Evolutionary conservation across 306 rosid genomes (phyloP).

Genomic region (Pterocarpus santalinus): DNA sequence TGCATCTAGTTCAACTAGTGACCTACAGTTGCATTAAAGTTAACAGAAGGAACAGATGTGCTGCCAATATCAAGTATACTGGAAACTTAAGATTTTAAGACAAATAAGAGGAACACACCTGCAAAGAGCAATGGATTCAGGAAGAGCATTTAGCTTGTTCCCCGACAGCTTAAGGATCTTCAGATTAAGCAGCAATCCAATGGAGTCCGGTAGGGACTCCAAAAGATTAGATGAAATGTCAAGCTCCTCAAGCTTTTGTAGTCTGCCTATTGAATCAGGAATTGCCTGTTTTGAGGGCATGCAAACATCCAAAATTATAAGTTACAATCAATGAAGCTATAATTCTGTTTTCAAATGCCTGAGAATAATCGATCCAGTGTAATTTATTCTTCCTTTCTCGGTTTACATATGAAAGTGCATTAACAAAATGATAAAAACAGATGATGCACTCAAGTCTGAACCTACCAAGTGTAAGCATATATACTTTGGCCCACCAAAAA

Average conservation of each 20-base stretch:
- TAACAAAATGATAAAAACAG: too few relatives aligned
- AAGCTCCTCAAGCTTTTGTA: conserved; percentile 58
- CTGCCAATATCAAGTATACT: not conserved
- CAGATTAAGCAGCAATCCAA: conserved; percentile 58
- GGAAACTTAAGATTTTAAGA: not conserved
- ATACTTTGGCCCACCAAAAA: too few relatives aligned
- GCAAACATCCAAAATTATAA: conserved; percentile 27
- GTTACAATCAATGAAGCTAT: not conserved
- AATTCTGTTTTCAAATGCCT: not conserved
- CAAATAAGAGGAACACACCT: conserved; percentile 46
- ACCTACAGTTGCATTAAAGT: conserved; percentile 45
- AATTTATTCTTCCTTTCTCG: not conserved
- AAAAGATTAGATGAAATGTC: conserved; percentile 59
- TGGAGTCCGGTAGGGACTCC: conserved; percentile 53
- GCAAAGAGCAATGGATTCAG: conserved; percentile 61
- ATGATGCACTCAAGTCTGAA: too few relatives aligned
- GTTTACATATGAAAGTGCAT: not conserved
- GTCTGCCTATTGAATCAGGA: conserved; percentile 61
- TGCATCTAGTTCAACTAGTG: conserved; percentile 60
- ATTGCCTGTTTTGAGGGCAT: conserved; percentile 54
- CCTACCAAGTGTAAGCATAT: too few relatives aligned
- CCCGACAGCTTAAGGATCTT: conserved; percentile 57
- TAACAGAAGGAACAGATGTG: not conserved
- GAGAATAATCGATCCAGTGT: not conserved
- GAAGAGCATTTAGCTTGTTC: conserved; percentile 59